A percentile compares a stretch with the other conserved stretches of the same genome.
Evolutionary conservation across 495 filamentous ascomycete species (phyloP).

Genomic region (Chaetomium cochliodes): DNA sequence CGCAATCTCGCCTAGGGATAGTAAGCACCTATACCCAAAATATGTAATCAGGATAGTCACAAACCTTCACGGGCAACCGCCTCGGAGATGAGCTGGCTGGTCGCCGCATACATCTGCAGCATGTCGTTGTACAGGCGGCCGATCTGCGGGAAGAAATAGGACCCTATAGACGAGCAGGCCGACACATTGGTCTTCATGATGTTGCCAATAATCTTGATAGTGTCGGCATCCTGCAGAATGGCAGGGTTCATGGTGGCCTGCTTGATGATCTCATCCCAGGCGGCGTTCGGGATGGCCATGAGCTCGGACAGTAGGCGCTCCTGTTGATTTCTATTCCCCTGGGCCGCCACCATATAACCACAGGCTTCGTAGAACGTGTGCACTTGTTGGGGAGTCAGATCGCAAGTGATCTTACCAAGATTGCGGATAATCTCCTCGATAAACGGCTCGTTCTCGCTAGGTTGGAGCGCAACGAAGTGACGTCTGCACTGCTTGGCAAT

Average conservation of each 20-base stretch:
- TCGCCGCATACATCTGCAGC: conserved; percentile 96
- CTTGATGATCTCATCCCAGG: conserved; percentile 92
- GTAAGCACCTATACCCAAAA: conserved; percentile 30
- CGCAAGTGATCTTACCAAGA: conserved; percentile 90
- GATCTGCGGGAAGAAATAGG: conserved; percentile 99
- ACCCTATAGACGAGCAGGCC: conserved; percentile 90
- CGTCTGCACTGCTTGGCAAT: conserved; percentile 97
- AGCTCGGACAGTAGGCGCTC: conserved; percentile 88
- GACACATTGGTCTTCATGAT: conserved; percentile 99
- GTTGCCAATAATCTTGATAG: conserved; percentile 97
- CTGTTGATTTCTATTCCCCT: conserved; percentile 87
- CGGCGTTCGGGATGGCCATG: conserved; percentile 88
- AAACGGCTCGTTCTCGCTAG: conserved; percentile 91
- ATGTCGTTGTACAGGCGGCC: conserved; percentile 97
- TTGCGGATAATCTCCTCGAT: conserved; percentile 98
- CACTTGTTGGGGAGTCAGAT: conserved; percentile 92
- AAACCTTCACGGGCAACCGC: conserved; percentile 82
- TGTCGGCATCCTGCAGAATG: conserved; percentile 84
- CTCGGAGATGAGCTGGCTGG: conserved; percentile 92
- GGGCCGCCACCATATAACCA: conserved; percentile 97
- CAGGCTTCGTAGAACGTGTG: conserved; percentile 99
- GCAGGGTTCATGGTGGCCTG: conserved; percentile 76
- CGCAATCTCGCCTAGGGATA: conserved; percentile 70
- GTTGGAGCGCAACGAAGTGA: conserved; percentile 94
- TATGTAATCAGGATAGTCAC: conserved; percentile 17